A percentile compares a stretch with the other conserved stretches of the same genome.
Conservation (phyloP, 495 filamentous ascomycete species). For the Acidomyces sp. region DNA sequence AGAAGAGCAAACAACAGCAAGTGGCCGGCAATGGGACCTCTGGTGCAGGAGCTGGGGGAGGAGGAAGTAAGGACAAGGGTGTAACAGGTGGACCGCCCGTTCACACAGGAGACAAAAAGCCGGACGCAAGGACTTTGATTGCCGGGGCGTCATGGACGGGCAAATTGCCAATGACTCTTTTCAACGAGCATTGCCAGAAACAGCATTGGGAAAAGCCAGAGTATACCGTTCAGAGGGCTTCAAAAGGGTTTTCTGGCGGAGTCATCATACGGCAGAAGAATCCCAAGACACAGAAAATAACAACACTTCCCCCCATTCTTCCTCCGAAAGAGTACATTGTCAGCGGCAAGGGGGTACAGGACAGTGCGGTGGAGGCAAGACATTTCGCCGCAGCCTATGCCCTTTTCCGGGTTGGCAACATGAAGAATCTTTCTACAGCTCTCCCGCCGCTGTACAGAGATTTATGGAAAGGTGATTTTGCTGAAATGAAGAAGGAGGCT, state of each 20-base stretch:
- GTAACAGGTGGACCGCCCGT: constrained; percentile 27
- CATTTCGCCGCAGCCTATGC: constrained; percentile 88
- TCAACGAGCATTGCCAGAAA: constrained; percentile 89
- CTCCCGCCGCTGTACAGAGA: constrained; percentile 78
- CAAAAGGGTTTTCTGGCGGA: constrained; percentile 54
- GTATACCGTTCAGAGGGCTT: constrained; percentile 44
- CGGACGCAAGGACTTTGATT: constrained; percentile 74
- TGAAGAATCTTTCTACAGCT: constrained; percentile 87
- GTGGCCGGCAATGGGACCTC: constrained; percentile 1
- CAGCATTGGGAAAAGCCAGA: constrained; percentile 91
- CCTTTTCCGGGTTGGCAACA: constrained; percentile 80
- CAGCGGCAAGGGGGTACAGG: constrained; percentile 53
- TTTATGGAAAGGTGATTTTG: constrained; percentile 78
- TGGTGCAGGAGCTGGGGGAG: background rate
- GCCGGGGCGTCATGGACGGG: constrained; percentile 95
- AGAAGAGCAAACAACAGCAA: constrained; percentile 31
- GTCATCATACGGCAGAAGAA: constrained; percentile 69
- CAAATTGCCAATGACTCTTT: constrained; percentile 83
- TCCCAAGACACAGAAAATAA: constrained; percentile 66
- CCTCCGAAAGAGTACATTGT: constrained; percentile 45
- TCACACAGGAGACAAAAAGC: constrained; percentile 53
- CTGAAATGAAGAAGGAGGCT: constrained; percentile 63
- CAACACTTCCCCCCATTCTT: constrained; percentile 65
- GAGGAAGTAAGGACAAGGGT: constrained; percentile 14
- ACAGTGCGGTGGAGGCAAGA: constrained; percentile 73